These are phyloP conservation scores for Pseudoscleropodium purum DNA, from an alignment of 225 moss, liverwort and hornwort genomes.

Conservation along the genomic window DNA sequence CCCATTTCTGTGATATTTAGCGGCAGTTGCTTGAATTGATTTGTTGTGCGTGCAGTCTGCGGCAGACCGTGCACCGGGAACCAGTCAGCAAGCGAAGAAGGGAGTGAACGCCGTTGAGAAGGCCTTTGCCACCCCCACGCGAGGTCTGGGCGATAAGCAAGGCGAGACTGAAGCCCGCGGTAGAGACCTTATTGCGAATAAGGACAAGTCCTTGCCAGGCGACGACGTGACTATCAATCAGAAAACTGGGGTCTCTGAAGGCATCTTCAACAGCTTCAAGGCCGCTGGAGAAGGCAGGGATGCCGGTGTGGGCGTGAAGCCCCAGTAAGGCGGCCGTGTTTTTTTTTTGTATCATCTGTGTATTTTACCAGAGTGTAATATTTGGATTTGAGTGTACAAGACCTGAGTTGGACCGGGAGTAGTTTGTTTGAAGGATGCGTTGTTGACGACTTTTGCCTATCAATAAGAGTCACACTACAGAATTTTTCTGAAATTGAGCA, in stretches of 20 bases:
- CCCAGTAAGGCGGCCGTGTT: background rate
- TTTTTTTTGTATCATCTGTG: background rate
- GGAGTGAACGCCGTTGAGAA: slow-evolving; percentile 43
- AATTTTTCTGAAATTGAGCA: background rate
- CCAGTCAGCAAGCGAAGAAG: slow-evolving; percentile 29
- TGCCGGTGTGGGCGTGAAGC: slow-evolving; percentile 1
- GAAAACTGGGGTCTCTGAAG: slow-evolving; percentile 21
- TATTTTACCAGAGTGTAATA: background rate
- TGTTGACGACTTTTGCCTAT: background rate
- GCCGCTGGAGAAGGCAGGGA: slow-evolving; percentile 45
- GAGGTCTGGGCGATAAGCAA: slow-evolving; percentile 48
- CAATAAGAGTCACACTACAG: background rate
- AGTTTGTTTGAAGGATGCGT: background rate
- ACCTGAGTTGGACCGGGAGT: background rate
- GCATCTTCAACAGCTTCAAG: slow-evolving; percentile 29
- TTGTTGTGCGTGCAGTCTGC: slow-evolving; percentile 19
- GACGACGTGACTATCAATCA: background rate
- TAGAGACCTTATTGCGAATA: background rate
- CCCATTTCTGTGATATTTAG: too few relatives aligned
- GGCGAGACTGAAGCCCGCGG: slow-evolving; percentile 1
- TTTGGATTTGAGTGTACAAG: background rate
- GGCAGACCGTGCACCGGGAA: slow-evolving; percentile 29
- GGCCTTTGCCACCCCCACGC: slow-evolving; percentile 46
- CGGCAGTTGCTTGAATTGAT: background rate
- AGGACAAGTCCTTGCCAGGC: slow-evolving; percentile 5